Percentiles rank a stretch among this genome's conserved stretches.
Conservation (phyloP, 805 yeast genomes). For the Yamadazyma takamatsuzukensis region DNA sequence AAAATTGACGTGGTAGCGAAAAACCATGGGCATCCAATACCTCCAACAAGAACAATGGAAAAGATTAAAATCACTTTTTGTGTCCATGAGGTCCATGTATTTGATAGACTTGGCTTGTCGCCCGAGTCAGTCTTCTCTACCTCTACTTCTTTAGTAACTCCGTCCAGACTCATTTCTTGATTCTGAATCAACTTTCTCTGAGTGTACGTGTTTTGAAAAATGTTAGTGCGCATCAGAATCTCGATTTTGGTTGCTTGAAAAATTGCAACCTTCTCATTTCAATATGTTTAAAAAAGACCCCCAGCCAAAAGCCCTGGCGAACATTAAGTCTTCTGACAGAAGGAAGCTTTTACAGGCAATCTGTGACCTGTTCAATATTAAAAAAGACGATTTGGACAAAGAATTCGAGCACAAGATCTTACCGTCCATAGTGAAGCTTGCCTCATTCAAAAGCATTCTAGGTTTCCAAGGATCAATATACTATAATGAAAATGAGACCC, state of each 20-base stretch:
- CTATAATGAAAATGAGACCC: conserved; percentile 59
- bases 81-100: too few relatives aligned
- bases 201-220: conserved; percentile 1
- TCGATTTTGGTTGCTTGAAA: too few relatives aligned
- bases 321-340: conserved; percentile 79
- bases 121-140: too few relatives aligned
- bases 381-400: conserved; percentile 36
- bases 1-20: conserved; percentile 55
- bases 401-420: conserved; percentile 40
- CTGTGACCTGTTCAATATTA: conserved; percentile 38
- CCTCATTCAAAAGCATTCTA: conserved; percentile 54
- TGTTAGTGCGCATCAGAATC: too few relatives aligned
- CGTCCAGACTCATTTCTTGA: too few relatives aligned
- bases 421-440: conserved; percentile 56
- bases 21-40: conserved; percentile 60
- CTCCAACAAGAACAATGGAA: conserved; percentile 11
- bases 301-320: conserved; percentile 68
- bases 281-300: conserved; percentile 54
- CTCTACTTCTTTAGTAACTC: too few relatives aligned
- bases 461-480: conserved; percentile 60
- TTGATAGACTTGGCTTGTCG: too few relatives aligned
- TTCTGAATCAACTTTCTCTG: too few relatives aligned
- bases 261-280: neutral
- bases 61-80: conserved; percentile 12
- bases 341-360: conserved; percentile 48